Conservation (phyloP, 2,329 filamentous ascomycete species). For the Calcarisporium arbuscula region DNA sequence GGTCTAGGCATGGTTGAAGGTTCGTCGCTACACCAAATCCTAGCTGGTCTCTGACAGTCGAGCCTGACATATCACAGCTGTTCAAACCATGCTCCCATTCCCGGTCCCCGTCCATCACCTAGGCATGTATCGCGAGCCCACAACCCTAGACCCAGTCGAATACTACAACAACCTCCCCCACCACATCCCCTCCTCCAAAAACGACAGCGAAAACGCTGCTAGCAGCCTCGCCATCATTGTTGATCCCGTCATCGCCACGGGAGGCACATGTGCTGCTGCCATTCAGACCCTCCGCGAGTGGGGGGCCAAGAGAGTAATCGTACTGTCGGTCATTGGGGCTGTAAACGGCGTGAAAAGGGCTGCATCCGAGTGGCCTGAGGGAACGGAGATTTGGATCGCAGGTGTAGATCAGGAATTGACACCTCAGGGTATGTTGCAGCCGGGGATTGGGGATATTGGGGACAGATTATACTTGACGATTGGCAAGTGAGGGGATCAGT, state of each 20-base stretch:
- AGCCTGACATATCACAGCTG: slow-evolving; percentile 39
- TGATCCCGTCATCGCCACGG: slow-evolving; percentile 91
- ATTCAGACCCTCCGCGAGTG: slow-evolving; percentile 86
- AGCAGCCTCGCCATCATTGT: slow-evolving; percentile 70
- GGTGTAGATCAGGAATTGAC: slow-evolving; percentile 71
- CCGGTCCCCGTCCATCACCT: slow-evolving; percentile 86
- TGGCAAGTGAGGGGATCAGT: slow-evolving; percentile 61
- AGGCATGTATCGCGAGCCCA: slow-evolving; percentile 86
- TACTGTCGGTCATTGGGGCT: slow-evolving; percentile 70
- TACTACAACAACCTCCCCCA: slow-evolving; percentile 97
- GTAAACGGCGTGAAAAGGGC: slow-evolving; percentile 63
- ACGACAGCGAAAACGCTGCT: slow-evolving; percentile 22
- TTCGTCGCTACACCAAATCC: slow-evolving; percentile 25
- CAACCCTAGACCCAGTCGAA: slow-evolving; percentile 82
- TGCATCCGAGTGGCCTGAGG: slow-evolving; percentile 71
- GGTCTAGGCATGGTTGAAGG: slow-evolving; percentile 88
- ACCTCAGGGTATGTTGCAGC: slow-evolving; percentile 80
- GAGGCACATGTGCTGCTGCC: slow-evolving; percentile 80
- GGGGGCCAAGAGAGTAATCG: slow-evolving; percentile 77
- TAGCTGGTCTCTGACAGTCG: neutral
- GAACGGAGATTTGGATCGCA: slow-evolving; percentile 74
- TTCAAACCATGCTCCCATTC: slow-evolving; percentile 74
- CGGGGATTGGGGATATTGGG: slow-evolving; percentile 83
- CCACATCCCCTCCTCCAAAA: slow-evolving; percentile 40
- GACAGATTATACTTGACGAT: slow-evolving; percentile 85